Evolutionary conservation across 148 eudicot species (phyloP), one percentile per base, ranked within the genome.

Genomic region (Cornus kousa): DNA sequence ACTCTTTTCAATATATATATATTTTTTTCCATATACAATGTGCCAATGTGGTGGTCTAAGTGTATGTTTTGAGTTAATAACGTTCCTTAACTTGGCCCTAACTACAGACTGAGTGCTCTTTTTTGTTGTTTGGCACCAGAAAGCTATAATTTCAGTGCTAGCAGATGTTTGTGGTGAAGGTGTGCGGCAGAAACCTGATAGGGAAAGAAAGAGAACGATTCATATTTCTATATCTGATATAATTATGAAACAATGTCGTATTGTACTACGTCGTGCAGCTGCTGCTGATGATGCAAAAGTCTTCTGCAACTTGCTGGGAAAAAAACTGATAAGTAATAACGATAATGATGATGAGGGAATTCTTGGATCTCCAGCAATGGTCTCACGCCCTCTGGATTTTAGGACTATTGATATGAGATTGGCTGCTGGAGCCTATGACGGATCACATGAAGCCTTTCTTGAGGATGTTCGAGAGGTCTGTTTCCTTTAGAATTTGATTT

Each of bases 401-500:
- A 84, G 94, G 80, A 90, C 92, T 7, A 90, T 92, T 73, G 92
- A 90, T 80, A 78, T 89, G 79, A 88, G 89, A 86, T 82, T 92
- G 90, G 93, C 93, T 28, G 83, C 79, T 80, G 97, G 92, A 55
- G 88, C 88, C 39, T 90, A 92, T 78, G 83, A 79, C 76, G 90
- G 93, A 60, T 92, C 89, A 37, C 92, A 87, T 81, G 90, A 88
- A 88, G 83, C 92, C 60, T 92, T 92, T 79, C 83, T 83, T 69
- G 97, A 92, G 82, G 97, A 92, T 82, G 89, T 89, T 74, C 85
- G 79, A 57, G 92, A 92, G 92, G 97, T 92, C 83, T 80, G 74
- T 74, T 66, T 65, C 32, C n/a, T 55, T 5, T 35, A 5, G 65
- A 73, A n/a, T 64, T 32, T 57, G 6, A 46, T 70, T 55, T 55